Base-by-base conservation (phyloP, 1,284 basidiomycete species). In the Heterobasidion annosum region DNA sequence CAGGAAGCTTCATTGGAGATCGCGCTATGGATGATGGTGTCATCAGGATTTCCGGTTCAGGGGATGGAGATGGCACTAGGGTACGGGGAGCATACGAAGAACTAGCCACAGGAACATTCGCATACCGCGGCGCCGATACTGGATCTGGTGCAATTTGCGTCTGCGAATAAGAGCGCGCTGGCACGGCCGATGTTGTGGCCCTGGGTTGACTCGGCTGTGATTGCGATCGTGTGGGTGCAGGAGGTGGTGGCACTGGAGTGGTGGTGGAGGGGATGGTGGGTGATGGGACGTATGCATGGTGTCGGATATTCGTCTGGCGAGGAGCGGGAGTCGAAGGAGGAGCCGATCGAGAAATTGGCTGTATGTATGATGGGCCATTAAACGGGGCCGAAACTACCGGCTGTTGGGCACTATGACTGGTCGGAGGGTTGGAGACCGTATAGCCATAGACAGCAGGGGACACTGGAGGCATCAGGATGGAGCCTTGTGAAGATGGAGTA, bases 11-110 rank as follows among this genome's bases (percentile, higher is more conserved):
- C 43, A 50, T 48, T 16, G 54, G 56, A 16, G 60, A 57, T 13
- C 49, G 33, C 8, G 55, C 60, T 15, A 61, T 53, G 2, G 60
- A 61, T 12, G 60, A 61, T 2, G 60, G 60, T 9, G 60, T 61
- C 34, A 56, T 49, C 18, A 61, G 48, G 37, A 18, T 48, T 18
- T 58, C 60, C 3, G 57, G 58, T 34, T 60, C 60, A 19, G 54
- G 52, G 9, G 58, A 60, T 8, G 56, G 58, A 13, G 59, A 59
- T 10, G 56, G 59, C n/a, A 56, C 51, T 15, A 18, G 15, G 34
- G 47, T 48, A 43, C 58, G 55, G 34, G 16, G 48, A 46, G 52
- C 35, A 18, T 54, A 53, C 34, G 53, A 8, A 40, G 59, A 56
- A 45, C 54, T 51, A 8, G 58, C 50, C 12, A 54, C 40, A 10